Evolutionary conservation across 2,329 filamentous ascomycete species (phyloP), one percentile per base, ranked within the genome.

Genomic region (Botryotinia narcissicola): DNA sequence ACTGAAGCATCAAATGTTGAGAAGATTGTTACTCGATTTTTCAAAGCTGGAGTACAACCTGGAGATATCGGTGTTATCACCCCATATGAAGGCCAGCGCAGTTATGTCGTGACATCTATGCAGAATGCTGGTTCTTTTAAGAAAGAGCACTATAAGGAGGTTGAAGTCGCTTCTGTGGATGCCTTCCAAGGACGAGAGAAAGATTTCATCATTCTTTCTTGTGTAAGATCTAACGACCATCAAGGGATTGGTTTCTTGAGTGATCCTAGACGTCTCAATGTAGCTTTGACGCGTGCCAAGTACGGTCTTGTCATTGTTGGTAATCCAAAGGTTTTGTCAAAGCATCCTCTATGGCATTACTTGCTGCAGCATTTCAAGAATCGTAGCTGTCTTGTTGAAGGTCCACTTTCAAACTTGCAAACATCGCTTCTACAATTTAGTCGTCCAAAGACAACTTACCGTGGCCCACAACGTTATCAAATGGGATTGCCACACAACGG

Each of bases 61-160:
- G 87, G 88, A 68, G 94, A 95, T 77, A 98, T 99, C 81, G 96
- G 96, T 85, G 96, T 99, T 79, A 98, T 99, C 81, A 99, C 96
- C 25, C 96, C 96, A 72, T 99, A 99, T 82, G 96, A 99, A 84
- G 96, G 96, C 74, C 96, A 99, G 84, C 92, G 96, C 80, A 98
- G 95, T 84, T 99, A 97, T 82, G 95, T 99, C 77, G 96, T 99
- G 74, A 97, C 93, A 81, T 98, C 95, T n/a, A 98, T 99, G 95
- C 96, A 99, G 84, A 94, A 95, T 76, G 96, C 93, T 20, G 96
- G 96, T 70, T 97, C 93, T 0, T 98, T 97, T 86, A 98, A 97
- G 86, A 99, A 99, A 85, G 96, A 99, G 82, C 90, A 92, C 79
- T 99, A 99, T 87, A 98, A 98, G 84, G 95, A 98, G 80, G 95